phyloP scores from a whole-genome alignment of 805 yeast genomes.

The Yarrowia sp. region DNA sequence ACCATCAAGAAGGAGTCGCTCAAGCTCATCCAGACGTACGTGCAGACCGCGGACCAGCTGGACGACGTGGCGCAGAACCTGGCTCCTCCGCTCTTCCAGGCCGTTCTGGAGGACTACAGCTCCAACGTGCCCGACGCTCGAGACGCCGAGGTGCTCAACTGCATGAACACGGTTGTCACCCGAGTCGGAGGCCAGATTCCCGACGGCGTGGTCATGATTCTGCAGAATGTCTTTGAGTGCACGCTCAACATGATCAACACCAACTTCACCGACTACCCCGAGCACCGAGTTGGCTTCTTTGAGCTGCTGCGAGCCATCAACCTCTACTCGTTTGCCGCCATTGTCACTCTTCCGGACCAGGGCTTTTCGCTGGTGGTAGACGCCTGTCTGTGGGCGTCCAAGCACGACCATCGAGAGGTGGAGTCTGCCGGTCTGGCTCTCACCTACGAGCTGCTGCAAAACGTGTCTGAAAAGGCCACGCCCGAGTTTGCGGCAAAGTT shows the following conservation, averaged over 20 bases:
- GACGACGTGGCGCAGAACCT: conserved; percentile 81
- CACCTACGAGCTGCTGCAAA: conserved; percentile 76
- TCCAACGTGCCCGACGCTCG: conserved; percentile 91
- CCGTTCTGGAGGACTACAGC: conserved; percentile 86
- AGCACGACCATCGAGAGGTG: conserved; percentile 95
- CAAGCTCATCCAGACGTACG: conserved; percentile 81
- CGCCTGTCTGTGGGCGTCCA: conserved; percentile 97
- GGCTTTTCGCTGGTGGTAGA: conserved; percentile 88
- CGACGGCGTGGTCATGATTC: conserved; percentile 79
- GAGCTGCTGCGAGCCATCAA: conserved; percentile 84
- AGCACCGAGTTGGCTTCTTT: conserved; percentile 95
- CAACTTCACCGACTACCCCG: conserved; percentile 95
- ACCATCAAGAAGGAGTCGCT: conserved; percentile 93
- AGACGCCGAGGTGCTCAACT: conserved; percentile 94
- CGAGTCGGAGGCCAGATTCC: conserved; percentile 87
- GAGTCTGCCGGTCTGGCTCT: conserved; percentile 86
- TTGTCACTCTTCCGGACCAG: conserved; percentile 82
- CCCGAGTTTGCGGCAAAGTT: conserved; percentile 77
- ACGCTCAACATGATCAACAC: conserved; percentile 93
- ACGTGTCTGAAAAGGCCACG: conserved; percentile 73
- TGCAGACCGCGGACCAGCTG: conserved; percentile 78
- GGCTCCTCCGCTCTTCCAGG: conserved; percentile 74
- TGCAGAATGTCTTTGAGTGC: conserved; percentile 89
- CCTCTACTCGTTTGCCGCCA: conserved; percentile 76
- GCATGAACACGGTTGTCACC: conserved; percentile 85